Percentiles rank a stretch among this genome's conserved stretches.
Evolutionary conservation across 495 filamentous ascomycete species (phyloP).

Genomic region (Podospora didyma): DNA sequence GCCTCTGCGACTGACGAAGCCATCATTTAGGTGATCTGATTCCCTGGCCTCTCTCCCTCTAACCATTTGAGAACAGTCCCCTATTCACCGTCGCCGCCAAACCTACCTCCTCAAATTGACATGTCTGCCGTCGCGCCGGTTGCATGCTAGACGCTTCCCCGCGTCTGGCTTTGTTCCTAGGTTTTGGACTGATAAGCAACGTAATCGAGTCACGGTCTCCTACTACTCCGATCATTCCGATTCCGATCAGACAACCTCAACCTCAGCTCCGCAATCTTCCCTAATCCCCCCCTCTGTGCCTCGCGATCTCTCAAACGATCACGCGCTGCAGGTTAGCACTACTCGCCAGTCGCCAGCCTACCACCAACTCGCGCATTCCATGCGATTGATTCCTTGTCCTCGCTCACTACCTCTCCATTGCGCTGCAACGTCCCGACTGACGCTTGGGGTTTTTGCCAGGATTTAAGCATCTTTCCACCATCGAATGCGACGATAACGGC

Average conservation of each 20-base stretch:
- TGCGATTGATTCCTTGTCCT: neutral
- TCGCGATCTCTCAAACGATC: too few relatives aligned
- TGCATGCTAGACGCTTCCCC: slow-evolving; percentile 17
- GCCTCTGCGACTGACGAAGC: neutral
- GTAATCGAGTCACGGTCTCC: neutral
- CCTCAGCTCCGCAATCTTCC: too few relatives aligned
- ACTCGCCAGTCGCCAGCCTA: too few relatives aligned
- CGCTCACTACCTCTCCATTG: neutral
- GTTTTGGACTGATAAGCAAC: slow-evolving; percentile 1
- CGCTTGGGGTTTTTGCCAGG: too few relatives aligned
- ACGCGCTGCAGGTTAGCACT: too few relatives aligned
- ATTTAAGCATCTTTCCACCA: too few relatives aligned
- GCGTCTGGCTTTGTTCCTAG: slow-evolving; percentile 18
- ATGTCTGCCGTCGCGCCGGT: slow-evolving; percentile 14
- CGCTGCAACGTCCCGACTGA: too few relatives aligned
- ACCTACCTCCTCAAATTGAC: neutral
- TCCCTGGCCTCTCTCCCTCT: neutral
- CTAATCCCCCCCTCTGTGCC: too few relatives aligned
- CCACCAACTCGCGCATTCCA: too few relatives aligned
- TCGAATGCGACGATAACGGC: too few relatives aligned
- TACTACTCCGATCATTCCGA: too few relatives aligned
- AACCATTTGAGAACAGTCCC: neutral
- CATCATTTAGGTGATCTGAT: neutral
- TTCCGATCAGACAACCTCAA: neutral
- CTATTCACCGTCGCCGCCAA: neutral